phyloP scores from a whole-genome alignment of 2,329 filamentous ascomycete species.

The Aspergillus unguis region DNA sequence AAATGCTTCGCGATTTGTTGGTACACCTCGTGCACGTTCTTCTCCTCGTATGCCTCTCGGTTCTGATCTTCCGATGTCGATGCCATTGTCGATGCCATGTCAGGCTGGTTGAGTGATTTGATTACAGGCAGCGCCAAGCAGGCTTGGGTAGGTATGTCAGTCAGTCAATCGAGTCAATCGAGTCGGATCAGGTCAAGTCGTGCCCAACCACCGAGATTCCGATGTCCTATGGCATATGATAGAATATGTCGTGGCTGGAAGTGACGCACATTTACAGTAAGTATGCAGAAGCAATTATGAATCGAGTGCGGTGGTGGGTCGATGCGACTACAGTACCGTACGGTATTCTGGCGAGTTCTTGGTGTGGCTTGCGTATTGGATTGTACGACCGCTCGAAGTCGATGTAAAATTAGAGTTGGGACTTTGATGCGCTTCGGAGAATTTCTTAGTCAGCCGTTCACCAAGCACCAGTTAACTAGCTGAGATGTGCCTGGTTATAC shows the following conservation, averaged over 20 bases:
- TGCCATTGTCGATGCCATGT: background rate
- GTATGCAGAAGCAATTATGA: too few relatives aligned
- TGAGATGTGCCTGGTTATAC: too few relatives aligned
- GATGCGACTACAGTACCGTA: background rate
- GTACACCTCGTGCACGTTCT: slow-evolving; percentile 90
- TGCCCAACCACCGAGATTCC: too few relatives aligned
- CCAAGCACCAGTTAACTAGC: background rate
- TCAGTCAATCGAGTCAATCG: background rate
- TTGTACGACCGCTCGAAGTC: background rate
- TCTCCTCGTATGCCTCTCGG: slow-evolving; percentile 64
- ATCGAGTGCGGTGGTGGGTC: background rate
- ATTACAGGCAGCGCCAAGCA: too few relatives aligned
- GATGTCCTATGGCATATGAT: too few relatives aligned
- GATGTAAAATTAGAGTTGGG: slow-evolving; percentile 13
- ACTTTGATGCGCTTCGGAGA: slow-evolving; percentile 11
- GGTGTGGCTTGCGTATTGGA: background rate
- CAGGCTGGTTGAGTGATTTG: background rate
- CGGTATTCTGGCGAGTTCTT: background rate
- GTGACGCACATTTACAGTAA: too few relatives aligned
- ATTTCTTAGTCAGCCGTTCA: slow-evolving; percentile 11
- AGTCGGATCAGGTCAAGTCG: too few relatives aligned
- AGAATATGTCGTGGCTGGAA: too few relatives aligned
- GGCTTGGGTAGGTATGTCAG: too few relatives aligned
- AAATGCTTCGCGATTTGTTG: slow-evolving; percentile 53
- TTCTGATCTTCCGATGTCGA: background rate